Evolutionary conservation across 495 filamentous ascomycete species (phyloP), one percentile per base, ranked within the genome.

Genomic region (Xylaria intraflava): DNA sequence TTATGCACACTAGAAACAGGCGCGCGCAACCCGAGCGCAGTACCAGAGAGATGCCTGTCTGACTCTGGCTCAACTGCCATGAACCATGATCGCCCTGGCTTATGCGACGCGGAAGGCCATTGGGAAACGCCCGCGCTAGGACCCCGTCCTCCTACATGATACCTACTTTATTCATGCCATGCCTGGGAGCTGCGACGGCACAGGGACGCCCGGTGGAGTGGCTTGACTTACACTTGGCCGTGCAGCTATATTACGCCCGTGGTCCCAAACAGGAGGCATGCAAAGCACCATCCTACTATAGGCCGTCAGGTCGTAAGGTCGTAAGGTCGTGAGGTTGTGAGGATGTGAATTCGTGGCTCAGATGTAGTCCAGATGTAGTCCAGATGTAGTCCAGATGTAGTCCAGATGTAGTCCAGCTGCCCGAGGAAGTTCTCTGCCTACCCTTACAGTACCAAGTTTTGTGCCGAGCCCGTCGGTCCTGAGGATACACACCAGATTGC

Each of bases 11-110:
- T 27, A 44, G 52, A 55, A 49, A 55, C 52, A 55, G 36, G 26
- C 39, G 29, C 33, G 33, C 41, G 42, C 53, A 41, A 56, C 46
- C 29, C 29, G n/a, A 29, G 31, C 51, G 46, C 46, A 44, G 46
- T 56, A 56, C 53, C 41, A 45, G 46, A 41, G 58, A 61, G 56
- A 56, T 51, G 62, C 61, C 61, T 55, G 58, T 62, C 58, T 60
- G 61, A 57, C 60, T 29, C 48, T 35, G n/a, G n/a, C 52, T 55
- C 45, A 64, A 66, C 38, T 62, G 64, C 64, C 64, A 66, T 62
- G 64, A 66, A 66, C 64, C 55, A 64, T 64, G 64, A 66, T 66
- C 64, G 50, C 49, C 64, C 62, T 62, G 55, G 45, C 61, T 52
- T 62, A 56, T 56, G 59, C 61, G 53, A 49, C 24, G 43, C 45